phyloP scores from a whole-genome alignment of 2,329 filamentous ascomycete species.

The Chrysosporium keratinophilum region DNA sequence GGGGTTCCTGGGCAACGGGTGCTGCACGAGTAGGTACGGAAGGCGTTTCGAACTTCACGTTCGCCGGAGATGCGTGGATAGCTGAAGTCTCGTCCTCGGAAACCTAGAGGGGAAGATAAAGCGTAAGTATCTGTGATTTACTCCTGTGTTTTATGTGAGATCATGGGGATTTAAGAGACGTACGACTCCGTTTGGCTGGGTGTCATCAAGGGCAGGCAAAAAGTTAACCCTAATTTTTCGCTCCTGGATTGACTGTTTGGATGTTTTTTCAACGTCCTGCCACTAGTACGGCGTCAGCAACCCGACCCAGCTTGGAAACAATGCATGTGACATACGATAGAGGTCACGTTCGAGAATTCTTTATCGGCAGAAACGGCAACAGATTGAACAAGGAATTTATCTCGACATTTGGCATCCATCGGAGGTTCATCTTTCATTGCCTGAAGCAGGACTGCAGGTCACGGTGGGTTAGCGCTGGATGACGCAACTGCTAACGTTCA shows the following conservation, averaged over 20 bases:
- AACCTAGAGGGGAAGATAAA: slow-evolving; percentile 6
- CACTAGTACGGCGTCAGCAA: slow-evolving; percentile 47
- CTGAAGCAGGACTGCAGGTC: slow-evolving; percentile 68
- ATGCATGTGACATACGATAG: slow-evolving; percentile 53
- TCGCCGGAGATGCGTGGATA: slow-evolving; percentile 46
- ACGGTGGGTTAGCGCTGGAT: neutral
- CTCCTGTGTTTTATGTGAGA: neutral
- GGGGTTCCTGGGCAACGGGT: slow-evolving; percentile 26
- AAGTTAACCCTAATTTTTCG: slow-evolving; percentile 92
- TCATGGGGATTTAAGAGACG: slow-evolving; percentile 14
- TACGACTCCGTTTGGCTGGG: slow-evolving; percentile 30
- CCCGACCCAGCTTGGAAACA: neutral
- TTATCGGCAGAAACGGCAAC: slow-evolving; percentile 73
- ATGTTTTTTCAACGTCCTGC: slow-evolving; percentile 58
- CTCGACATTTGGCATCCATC: slow-evolving; percentile 75
- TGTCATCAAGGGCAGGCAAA: slow-evolving; percentile 45
- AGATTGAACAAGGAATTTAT: slow-evolving; percentile 96
- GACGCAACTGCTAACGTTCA: neutral
- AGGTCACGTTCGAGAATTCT: slow-evolving; percentile 67
- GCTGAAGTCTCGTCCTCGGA: slow-evolving; percentile 41
- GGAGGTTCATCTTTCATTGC: slow-evolving; percentile 95
- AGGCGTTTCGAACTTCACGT: slow-evolving; percentile 36
- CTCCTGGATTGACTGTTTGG: slow-evolving; percentile 73
- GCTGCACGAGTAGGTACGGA: slow-evolving; percentile 35
- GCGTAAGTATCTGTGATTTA: neutral